Evolutionary conservation across 1,139 yeast genomes (phyloP).

Genomic region (Protomyces lactucae-debilis): DNA sequence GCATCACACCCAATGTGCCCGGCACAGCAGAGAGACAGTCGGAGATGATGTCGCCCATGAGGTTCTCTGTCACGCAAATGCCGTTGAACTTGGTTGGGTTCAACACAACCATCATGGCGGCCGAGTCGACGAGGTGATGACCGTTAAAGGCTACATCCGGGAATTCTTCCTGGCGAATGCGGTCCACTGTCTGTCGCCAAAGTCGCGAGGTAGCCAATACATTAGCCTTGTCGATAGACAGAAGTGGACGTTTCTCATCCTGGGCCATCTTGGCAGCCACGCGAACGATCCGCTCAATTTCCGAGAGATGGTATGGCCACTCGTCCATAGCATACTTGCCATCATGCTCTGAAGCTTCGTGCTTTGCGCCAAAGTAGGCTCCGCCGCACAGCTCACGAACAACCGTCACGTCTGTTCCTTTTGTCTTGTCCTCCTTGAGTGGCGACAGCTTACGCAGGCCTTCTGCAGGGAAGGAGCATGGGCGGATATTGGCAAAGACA

Average conservation of each 20-base stretch:
- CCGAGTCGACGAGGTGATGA: slow-evolving; percentile 86
- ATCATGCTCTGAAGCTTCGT: slow-evolving; percentile 59
- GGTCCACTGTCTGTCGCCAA: slow-evolving; percentile 91
- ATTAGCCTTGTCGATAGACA: slow-evolving; percentile 96
- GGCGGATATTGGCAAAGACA: slow-evolving; percentile 91
- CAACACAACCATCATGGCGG: slow-evolving; percentile 94
- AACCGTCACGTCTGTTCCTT: slow-evolving; percentile 84
- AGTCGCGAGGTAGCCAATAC: slow-evolving; percentile 92
- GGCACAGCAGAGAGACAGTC: slow-evolving; percentile 98
- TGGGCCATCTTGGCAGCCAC: slow-evolving; percentile 97
- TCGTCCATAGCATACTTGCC: slow-evolving; percentile 87
- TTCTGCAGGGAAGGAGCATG: slow-evolving; percentile 91
- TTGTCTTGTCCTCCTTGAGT: slow-evolving; percentile 72
- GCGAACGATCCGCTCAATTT: slow-evolving; percentile 89
- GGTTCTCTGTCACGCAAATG: slow-evolving; percentile 82
- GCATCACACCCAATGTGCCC: slow-evolving; percentile 90
- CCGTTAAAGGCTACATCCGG: slow-evolving; percentile 82
- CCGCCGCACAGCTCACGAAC: slow-evolving; percentile 98
- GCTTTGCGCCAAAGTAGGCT: slow-evolving; percentile 91
- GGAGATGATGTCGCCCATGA: slow-evolving; percentile 97
- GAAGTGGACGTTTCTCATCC: slow-evolving; percentile 73
- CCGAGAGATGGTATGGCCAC: slow-evolving; percentile 82
- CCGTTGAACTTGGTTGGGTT: slow-evolving; percentile 88
- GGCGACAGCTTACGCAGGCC: slow-evolving; percentile 81
- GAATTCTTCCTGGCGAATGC: slow-evolving; percentile 77